phyloP scores from a whole-genome alignment of 768 basidiomycete genomes.

The Tulasnella sp. region DNA sequence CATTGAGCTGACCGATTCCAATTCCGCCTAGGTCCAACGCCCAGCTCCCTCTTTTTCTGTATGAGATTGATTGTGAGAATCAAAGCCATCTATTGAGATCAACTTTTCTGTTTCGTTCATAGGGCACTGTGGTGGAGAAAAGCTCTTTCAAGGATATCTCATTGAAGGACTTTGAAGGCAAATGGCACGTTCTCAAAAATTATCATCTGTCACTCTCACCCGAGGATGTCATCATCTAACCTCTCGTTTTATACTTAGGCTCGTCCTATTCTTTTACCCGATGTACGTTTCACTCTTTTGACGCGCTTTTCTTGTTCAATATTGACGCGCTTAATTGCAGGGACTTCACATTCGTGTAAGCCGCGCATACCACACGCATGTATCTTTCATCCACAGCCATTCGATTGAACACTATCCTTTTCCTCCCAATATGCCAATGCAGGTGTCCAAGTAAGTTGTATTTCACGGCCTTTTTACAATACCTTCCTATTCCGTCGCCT shows the following conservation, averaged over 20 bases:
- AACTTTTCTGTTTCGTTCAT: background rate
- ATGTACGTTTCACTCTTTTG: slow-evolving; percentile 42
- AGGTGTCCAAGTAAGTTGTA: background rate
- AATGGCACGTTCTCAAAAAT: slow-evolving; percentile 47
- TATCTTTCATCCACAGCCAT: no score
- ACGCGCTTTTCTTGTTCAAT: background rate
- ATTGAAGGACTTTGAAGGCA: slow-evolving; percentile 59
- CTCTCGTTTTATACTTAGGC: slow-evolving; percentile 37
- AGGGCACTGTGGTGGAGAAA: slow-evolving; percentile 51
- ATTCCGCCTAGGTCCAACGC: slow-evolving; percentile 45
- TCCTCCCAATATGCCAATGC: no score
- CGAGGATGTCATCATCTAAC: background rate
- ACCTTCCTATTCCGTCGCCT: background rate
- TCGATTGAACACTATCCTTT: background rate
- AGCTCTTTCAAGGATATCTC: slow-evolving; percentile 69
- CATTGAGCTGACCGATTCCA: no score
- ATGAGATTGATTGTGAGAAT: background rate
- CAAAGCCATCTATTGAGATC: background rate
- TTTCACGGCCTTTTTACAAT: background rate
- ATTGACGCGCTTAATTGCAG: slow-evolving; percentile 28
- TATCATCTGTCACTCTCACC: slow-evolving; percentile 13
- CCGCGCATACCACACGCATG: no score
- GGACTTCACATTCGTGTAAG: slow-evolving; percentile 67
- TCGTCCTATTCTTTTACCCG: slow-evolving; percentile 90
- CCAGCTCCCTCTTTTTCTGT: slow-evolving; percentile 76